phyloP scores from a whole-genome alignment of 495 filamentous ascomycete genomes.

The Neurospora sp. region DNA sequence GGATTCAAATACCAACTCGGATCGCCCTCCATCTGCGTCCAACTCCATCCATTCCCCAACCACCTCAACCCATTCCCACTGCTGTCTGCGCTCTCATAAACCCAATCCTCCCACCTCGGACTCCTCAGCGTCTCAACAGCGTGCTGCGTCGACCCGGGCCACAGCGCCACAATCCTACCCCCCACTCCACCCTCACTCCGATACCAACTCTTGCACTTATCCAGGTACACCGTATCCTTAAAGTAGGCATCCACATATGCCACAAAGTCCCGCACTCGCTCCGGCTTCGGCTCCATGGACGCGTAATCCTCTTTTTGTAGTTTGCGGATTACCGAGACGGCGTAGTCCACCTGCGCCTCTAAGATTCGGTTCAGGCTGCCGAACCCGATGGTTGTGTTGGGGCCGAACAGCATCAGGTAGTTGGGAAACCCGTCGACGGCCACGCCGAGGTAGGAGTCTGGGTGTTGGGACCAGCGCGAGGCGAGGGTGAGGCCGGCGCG shows the following conservation, averaged over 20 bases:
- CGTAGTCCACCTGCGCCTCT: constrained; percentile 51
- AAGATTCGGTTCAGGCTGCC: constrained; percentile 46
- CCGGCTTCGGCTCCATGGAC: constrained; percentile 39
- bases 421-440: constrained; percentile 59
- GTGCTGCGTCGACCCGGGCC: constrained; percentile 35
- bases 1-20: constrained; percentile 41
- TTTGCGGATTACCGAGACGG: constrained; percentile 54
- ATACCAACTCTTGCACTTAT: constrained; percentile 64
- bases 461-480: constrained; percentile 39
- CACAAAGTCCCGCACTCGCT: constrained; percentile 50
- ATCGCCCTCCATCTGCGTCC: constrained; percentile 34
- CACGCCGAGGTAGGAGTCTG: constrained; percentile 55
- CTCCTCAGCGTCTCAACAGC: constrained; percentile 32
- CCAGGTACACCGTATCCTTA: constrained; percentile 51
- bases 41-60: constrained; percentile 43
- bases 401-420: constrained; percentile 50
- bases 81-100: constrained; percentile 20
- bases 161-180: constrained; percentile 28
- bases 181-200: constrained; percentile 26
- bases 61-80: constrained; percentile 28
- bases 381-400: constrained; percentile 47
- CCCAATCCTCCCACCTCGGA: constrained; percentile 36
- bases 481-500: constrained; percentile 37
- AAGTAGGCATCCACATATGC: constrained; percentile 55
- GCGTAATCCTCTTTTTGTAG: constrained; percentile 57